These are phyloP conservation scores for Rhodotorula mucilaginosa DNA, from an alignment of 1,284 basidiomycete species.

Conservation along the genomic window DNA sequence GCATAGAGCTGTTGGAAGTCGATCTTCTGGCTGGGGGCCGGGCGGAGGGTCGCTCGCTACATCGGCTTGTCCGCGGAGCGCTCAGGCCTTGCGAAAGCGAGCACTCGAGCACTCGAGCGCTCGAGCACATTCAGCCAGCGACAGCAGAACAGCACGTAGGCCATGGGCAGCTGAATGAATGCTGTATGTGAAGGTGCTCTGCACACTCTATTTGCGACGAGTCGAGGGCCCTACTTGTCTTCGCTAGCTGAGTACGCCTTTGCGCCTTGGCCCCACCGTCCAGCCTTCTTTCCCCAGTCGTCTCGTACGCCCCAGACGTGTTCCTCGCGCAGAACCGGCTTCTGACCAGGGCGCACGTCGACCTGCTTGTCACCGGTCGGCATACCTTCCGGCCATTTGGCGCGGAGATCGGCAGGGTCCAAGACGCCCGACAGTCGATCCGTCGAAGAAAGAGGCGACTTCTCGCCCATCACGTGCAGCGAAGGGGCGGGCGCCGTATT, in stretches of 20 bases:
- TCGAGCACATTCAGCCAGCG: too few relatives aligned
- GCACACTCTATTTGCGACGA: too few relatives aligned
- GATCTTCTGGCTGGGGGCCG: too few relatives aligned
- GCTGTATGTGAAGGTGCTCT: too few relatives aligned
- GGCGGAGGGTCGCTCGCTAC: too few relatives aligned
- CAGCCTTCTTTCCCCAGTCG: conserved; percentile 56
- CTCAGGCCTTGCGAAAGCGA: too few relatives aligned
- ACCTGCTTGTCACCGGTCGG: conserved; percentile 21
- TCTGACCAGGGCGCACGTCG: conserved; percentile 13
- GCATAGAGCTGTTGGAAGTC: too few relatives aligned
- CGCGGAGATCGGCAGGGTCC: conserved; percentile 23
- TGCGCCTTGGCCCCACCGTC: conserved; percentile 53
- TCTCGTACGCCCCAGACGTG: conserved; percentile 46
- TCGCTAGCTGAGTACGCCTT: conserved; percentile 36
- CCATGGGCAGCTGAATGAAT: too few relatives aligned
- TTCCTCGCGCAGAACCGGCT: conserved; percentile 12
- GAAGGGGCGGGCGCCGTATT: neutral
- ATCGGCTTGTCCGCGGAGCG: too few relatives aligned
- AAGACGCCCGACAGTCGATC: conserved; percentile 33
- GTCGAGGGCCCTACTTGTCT: neutral
- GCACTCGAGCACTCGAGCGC: too few relatives aligned
- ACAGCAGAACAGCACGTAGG: too few relatives aligned
- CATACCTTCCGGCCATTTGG: conserved; percentile 27
- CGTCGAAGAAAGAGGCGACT: conserved; percentile 3
- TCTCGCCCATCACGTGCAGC: conserved; percentile 23